phyloP scores from a whole-genome alignment of 768 basidiomycete species.

The Auricularia heimuer region DNA sequence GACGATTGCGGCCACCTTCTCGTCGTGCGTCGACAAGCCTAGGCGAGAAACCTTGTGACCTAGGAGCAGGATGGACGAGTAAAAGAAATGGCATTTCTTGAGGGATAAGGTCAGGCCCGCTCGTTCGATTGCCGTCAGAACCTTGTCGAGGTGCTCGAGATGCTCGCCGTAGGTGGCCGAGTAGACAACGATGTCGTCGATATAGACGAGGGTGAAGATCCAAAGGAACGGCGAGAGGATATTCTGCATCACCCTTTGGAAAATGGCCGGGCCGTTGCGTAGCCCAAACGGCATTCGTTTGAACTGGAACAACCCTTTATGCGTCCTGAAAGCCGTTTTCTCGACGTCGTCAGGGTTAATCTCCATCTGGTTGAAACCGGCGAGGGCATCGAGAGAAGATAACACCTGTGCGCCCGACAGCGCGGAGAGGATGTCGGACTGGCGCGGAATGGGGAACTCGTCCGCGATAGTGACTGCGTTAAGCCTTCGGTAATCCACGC shows the following conservation, averaged over 20 bases:
- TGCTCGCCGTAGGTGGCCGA: slow-evolving; percentile 22
- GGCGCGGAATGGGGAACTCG: slow-evolving; percentile 23
- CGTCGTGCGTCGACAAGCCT: slow-evolving; percentile 24
- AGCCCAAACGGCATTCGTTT: slow-evolving; percentile 31
- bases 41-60: slow-evolving; percentile 11
- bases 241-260: too few species aligned
- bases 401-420: slow-evolving; percentile 24
- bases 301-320: slow-evolving; percentile 33
- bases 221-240: too few species aligned
- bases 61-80: slow-evolving; percentile 24
- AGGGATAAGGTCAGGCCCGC: slow-evolving; percentile 26
- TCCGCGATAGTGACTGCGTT: slow-evolving; percentile 18
- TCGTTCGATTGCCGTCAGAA: slow-evolving; percentile 15
- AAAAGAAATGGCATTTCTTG: slow-evolving; percentile 26
- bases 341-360: slow-evolving; percentile 20
- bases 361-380: slow-evolving; percentile 33
- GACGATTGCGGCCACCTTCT: slow-evolving; percentile 27
- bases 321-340: slow-evolving; percentile 30
- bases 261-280: slow-evolving; percentile 25
- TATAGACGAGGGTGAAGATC: too few species aligned
- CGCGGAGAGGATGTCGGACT: slow-evolving; percentile 20
- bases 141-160: slow-evolving; percentile 10
- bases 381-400: slow-evolving; percentile 25
- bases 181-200: slow-evolving; percentile 28
- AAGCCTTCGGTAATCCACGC: slow-evolving; percentile 4